A percentile compares a stretch with the other conserved stretches of the same genome.
Evolutionary conservation across 768 basidiomycete genomes (phyloP).

Genomic region (Suillus spraguei): DNA sequence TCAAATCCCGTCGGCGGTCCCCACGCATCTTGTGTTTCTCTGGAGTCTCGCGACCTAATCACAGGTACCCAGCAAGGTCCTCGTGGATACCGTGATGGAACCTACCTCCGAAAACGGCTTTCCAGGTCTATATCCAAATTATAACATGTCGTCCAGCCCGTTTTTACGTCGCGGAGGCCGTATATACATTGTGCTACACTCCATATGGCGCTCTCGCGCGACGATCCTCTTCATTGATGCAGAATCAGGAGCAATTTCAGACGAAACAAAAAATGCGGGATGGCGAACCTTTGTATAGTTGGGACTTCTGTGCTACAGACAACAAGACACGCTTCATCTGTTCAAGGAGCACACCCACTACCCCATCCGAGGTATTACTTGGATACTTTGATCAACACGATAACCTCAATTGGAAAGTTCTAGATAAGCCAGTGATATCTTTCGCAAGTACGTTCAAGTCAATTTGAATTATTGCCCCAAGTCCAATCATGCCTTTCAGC

Average conservation of each 20-base stretch:
- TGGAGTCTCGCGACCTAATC: constrained; percentile 47
- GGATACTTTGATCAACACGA: constrained; percentile 37
- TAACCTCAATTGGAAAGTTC: constrained; percentile 37
- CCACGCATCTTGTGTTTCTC: constrained; percentile 55
- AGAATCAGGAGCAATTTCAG: constrained; percentile 40
- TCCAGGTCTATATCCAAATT: constrained; percentile 64
- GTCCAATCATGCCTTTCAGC: constrained; percentile 35
- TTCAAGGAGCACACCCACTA: constrained; percentile 48
- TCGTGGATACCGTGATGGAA: constrained; percentile 47
- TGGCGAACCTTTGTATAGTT: constrained; percentile 42
- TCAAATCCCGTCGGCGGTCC: constrained; percentile 58
- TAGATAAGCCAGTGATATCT: constrained; percentile 46
- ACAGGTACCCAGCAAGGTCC: constrained; percentile 18
- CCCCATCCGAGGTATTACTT: constrained; percentile 52
- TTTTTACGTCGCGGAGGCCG: constrained; percentile 33
- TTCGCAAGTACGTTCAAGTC: constrained; percentile 38
- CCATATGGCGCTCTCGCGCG: constrained; percentile 55
- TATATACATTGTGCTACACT: constrained; percentile 44
- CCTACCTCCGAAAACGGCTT: constrained; percentile 39
- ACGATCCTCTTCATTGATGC: constrained; percentile 52
- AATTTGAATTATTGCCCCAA: not conserved
- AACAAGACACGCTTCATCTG: constrained; percentile 45
- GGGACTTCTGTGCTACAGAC: constrained; percentile 57
- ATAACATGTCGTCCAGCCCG: constrained; percentile 44
- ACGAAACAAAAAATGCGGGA: constrained; percentile 27